These are phyloP conservation scores for Solanum pimpinellifolium DNA, from an alignment of 257 asterid species.

Conservation along the genomic window DNA sequence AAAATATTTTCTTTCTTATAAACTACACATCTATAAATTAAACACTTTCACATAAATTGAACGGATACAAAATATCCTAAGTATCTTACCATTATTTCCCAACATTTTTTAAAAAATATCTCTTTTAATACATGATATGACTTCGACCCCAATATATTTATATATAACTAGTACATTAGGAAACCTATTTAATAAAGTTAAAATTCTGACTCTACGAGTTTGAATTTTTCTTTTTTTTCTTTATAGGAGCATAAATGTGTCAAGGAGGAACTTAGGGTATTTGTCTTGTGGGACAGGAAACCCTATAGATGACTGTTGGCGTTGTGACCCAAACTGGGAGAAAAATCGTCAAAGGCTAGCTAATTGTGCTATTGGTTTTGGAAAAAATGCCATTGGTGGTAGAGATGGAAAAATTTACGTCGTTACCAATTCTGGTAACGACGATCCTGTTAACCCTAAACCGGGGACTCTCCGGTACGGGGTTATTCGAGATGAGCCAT, in stretches of 20 bases:
- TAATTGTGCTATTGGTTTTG: constrained; percentile 56
- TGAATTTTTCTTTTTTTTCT: background rate
- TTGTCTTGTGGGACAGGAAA: constrained; percentile 46
- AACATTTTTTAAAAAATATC: background rate
- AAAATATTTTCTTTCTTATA: background rate
- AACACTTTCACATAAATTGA: background rate
- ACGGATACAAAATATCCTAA: background rate
- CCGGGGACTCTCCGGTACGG: constrained; percentile 53
- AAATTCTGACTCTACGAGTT: background rate
- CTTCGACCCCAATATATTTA: background rate
- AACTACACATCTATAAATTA: background rate
- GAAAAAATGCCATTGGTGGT: constrained; percentile 53
- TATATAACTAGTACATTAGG: no score
- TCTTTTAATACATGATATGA: background rate
- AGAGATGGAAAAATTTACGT: constrained; percentile 46
- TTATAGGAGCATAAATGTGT: constrained; percentile 26
- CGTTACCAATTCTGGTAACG: constrained; percentile 30
- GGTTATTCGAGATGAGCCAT: constrained; percentile 36
- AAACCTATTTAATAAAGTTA: background rate
- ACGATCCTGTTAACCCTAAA: constrained; percentile 40
- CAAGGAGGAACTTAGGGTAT: constrained; percentile 43
- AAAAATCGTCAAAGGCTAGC: constrained; percentile 39
- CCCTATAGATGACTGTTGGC: constrained; percentile 60
- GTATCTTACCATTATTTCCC: no score
- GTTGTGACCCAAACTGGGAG: constrained; percentile 48